Percentiles rank a stretch among this genome's conserved stretches.
Conservation (phyloP, 2,329 filamentous ascomycete species). For the Diaporthe caulivora region DNA sequence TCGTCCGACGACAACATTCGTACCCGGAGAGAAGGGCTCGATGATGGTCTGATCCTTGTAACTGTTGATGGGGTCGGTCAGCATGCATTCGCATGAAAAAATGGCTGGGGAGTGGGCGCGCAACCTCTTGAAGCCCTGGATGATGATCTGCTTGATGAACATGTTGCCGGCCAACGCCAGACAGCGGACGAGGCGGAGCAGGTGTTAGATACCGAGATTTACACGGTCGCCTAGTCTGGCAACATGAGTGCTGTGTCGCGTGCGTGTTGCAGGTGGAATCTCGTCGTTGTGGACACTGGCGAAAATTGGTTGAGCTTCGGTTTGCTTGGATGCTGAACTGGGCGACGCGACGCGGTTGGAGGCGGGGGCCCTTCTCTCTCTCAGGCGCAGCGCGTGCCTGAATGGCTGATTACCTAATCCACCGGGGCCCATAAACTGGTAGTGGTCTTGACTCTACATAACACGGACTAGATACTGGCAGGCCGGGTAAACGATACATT, state of each 20-base stretch:
- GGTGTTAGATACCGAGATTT: conserved; percentile 20
- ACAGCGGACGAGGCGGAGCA: conserved; percentile 40
- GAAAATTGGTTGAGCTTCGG: conserved; percentile 7
- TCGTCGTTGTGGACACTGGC: conserved; percentile 20
- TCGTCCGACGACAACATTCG: conserved; percentile 98
- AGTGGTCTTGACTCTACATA: neutral
- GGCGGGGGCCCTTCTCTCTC: neutral
- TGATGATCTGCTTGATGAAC: conserved; percentile 99
- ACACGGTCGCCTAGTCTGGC: conserved; percentile 24
- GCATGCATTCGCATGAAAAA: conserved; percentile 21
- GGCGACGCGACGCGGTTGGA: conserved; percentile 37
- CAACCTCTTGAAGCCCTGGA: conserved; percentile 99
- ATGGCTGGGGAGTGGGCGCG: conserved; percentile 14
- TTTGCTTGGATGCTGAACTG: conserved; percentile 24
- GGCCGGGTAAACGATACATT: neutral
- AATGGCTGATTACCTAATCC: conserved; percentile 11
- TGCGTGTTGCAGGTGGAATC: neutral
- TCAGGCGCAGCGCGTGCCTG: conserved; percentile 5
- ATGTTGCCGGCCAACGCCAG: conserved; percentile 64
- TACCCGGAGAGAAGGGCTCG: conserved; percentile 96
- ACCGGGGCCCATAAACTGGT: neutral
- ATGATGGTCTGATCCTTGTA: conserved; percentile 99
- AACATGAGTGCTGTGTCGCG: conserved; percentile 3
- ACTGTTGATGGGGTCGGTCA: conserved; percentile 60
- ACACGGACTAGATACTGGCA: neutral